phyloP scores from a whole-genome alignment of 1,284 basidiomycete species.

The Hemileia vastatrix region DNA sequence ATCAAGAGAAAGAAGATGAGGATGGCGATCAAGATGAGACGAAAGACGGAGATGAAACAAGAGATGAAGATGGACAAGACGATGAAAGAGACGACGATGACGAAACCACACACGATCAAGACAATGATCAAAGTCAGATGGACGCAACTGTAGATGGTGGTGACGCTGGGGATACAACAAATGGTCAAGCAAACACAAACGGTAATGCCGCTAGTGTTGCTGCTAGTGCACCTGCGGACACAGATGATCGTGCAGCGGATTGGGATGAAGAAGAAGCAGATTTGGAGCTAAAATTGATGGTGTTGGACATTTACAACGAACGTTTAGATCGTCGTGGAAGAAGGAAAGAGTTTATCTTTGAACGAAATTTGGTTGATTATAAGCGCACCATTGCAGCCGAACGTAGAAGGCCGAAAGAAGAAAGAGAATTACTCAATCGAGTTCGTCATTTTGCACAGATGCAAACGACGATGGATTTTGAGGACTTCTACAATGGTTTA shows the following conservation, averaged over 20 bases:
- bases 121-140: constrained; percentile 32
- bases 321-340: constrained; percentile 76
- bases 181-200: constrained; percentile 51
- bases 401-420: constrained; percentile 79
- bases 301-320: constrained; percentile 86
- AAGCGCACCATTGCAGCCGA: constrained; percentile 85
- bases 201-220: too few species aligned
- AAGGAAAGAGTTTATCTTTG: constrained; percentile 82
- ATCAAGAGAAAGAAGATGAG: constrained; percentile 35
- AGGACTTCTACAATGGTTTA: constrained; percentile 74
- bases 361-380: constrained; percentile 81
- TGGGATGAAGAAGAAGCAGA: constrained; percentile 66
- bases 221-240: too few species aligned
- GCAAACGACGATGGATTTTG: constrained; percentile 85
- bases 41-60: constrained; percentile 26
- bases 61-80: too few species aligned
- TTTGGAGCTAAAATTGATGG: constrained; percentile 74
- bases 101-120: too few species aligned
- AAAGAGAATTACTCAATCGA: constrained; percentile 77
- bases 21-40: constrained; percentile 23
- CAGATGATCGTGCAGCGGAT: too few species aligned
- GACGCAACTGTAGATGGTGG: too few species aligned
- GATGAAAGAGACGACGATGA: too few species aligned
- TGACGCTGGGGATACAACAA: constrained; percentile 55
- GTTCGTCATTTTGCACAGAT: constrained; percentile 83